A percentile compares a stretch with the other conserved stretches of the same genome.
These are phyloP conservation scores for Butyriboletus loyo DNA, from an alignment of 768 basidiomycete genomes.

Conservation along the genomic window DNA sequence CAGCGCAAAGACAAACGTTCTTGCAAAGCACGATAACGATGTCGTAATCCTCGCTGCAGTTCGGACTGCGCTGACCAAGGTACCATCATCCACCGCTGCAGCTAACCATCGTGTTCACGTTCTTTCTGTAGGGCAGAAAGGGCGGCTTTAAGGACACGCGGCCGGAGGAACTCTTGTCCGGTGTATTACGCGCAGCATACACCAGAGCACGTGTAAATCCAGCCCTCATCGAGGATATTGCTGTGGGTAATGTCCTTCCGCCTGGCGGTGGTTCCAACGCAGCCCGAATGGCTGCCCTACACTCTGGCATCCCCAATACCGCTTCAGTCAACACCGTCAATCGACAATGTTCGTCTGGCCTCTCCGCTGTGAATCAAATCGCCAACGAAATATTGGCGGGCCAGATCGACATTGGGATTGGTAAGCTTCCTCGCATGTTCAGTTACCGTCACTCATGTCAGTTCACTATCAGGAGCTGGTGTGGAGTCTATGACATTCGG, in stretches of 20 bases:
- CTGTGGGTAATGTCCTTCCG: conserved; percentile 86
- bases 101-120: background rate
- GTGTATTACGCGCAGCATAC: conserved; percentile 73
- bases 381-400: conserved; percentile 75
- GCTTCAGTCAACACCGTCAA: conserved; percentile 80
- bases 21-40: conserved; percentile 77
- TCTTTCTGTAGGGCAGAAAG: conserved; percentile 58
- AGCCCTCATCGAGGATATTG: conserved; percentile 76
- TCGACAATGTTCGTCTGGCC: conserved; percentile 86
- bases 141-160: conserved; percentile 91
- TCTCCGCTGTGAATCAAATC: conserved; percentile 79
- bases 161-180: conserved; percentile 77
- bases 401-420: conserved; percentile 88
- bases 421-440: conserved; percentile 38
- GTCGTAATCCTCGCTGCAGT: conserved; percentile 89
- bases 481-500: conserved; percentile 89
- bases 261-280: conserved; percentile 77
- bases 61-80: conserved; percentile 92
- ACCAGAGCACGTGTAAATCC: conserved; percentile 70
- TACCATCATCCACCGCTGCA: conserved; percentile 23
- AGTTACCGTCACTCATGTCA: conserved; percentile 1
- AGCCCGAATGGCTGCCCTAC: conserved; percentile 84
- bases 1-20: conserved; percentile 52
- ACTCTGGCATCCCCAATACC: conserved; percentile 80
- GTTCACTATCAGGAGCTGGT: conserved; percentile 57